phyloP scores from a whole-genome alignment of 495 filamentous ascomycete genomes.

The Physcia stellaris region DNA sequence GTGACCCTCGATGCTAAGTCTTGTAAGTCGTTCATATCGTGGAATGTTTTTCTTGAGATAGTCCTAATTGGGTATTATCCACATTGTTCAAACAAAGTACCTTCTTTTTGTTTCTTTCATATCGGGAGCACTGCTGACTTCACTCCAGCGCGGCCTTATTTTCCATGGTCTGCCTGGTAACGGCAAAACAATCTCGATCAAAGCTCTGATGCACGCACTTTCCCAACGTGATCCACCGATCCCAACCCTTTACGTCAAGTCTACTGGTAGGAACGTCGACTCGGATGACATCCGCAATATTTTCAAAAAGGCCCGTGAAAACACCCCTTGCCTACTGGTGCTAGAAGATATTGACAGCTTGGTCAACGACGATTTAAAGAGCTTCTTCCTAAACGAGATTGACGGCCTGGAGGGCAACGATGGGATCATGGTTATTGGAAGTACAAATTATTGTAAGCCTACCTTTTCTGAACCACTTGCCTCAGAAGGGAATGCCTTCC shows the following conservation, averaged over 20 bases:
- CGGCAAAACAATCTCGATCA: conserved; percentile 55
- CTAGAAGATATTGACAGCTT: conserved; percentile 58
- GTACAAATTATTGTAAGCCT: conserved; percentile 47
- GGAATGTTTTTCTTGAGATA: no score
- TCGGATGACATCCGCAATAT: conserved; percentile 26
- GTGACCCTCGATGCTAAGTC: conserved; percentile 3
- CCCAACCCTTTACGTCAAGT: conserved; percentile 42
- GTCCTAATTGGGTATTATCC: no score
- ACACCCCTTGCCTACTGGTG: conserved; percentile 32
- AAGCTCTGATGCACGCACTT: conserved; percentile 49
- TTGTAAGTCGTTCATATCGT: no score
- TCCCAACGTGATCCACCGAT: conserved; percentile 25
- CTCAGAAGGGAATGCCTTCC: no score
- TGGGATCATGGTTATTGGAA: conserved; percentile 52
- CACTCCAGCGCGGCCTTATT: conserved; percentile 13
- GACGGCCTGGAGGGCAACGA: conserved; percentile 55
- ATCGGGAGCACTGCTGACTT: no score
- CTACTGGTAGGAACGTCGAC: conserved; percentile 3
- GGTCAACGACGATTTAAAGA: conserved; percentile 35
- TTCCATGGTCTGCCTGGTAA: conserved; percentile 21
- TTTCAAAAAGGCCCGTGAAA: conserved; percentile 35
- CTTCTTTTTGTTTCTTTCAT: no score
- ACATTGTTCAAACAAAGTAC: no score
- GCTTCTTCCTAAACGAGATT: conserved; percentile 59
- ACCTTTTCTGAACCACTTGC: neutral